Conservation (phyloP, 2,329 filamentous ascomycete genomes). For the Xylaria sp. region DNA sequence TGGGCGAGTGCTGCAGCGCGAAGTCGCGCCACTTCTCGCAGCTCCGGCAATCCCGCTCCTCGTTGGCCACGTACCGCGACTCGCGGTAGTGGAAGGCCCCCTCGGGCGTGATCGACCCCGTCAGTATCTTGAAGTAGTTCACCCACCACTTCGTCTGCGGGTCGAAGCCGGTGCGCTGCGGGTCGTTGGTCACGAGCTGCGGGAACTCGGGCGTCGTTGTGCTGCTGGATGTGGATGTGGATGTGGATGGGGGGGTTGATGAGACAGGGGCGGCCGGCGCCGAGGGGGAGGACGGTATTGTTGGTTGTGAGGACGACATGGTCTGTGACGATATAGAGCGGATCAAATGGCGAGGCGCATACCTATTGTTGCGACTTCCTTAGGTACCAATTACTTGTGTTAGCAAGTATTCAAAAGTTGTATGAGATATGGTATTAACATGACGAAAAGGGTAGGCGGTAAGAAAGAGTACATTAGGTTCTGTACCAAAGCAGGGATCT, state of each 20-base stretch:
- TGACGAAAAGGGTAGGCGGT: constrained; percentile 37
- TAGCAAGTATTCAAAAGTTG: background rate
- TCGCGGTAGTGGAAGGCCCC: constrained; percentile 81
- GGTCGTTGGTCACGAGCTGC: constrained; percentile 65
- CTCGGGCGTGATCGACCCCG: constrained; percentile 75
- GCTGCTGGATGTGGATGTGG: constrained; percentile 17
- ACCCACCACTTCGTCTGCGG: constrained; percentile 74
- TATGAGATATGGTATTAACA: background rate
- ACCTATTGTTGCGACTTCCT: background rate
- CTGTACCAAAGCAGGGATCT: background rate
- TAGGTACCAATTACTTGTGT: background rate
- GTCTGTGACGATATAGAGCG: background rate
- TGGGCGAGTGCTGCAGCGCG: constrained; percentile 84
- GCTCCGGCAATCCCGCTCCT: constrained; percentile 79
- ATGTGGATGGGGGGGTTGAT: constrained; percentile 15
- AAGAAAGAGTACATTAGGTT: background rate
- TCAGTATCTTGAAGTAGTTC: constrained; percentile 86
- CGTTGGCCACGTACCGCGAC: constrained; percentile 78
- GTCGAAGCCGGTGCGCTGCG: constrained; percentile 71
- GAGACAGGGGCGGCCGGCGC: constrained; percentile 21
- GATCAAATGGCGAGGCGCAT: background rate
- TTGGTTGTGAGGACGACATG: constrained; percentile 40
- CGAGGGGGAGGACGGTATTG: constrained; percentile 27
- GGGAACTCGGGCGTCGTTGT: constrained; percentile 38
- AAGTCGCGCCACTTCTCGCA: constrained; percentile 88